phyloP scores from a whole-genome alignment of 1,284 basidiomycete genomes.

The Malassezia dermatis region DNA sequence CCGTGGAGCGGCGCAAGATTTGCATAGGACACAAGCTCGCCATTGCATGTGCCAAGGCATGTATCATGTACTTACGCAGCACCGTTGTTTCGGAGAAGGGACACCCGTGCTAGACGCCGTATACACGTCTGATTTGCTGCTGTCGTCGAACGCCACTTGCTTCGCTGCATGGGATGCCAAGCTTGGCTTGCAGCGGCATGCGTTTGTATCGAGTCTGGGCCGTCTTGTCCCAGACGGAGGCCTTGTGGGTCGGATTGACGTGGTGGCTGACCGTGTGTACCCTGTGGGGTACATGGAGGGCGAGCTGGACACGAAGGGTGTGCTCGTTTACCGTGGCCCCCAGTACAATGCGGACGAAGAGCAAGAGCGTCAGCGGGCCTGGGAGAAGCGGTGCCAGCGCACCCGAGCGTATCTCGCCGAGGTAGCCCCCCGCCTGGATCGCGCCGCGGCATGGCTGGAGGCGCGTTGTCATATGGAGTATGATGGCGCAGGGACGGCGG shows the following conservation, averaged over 20 bases:
- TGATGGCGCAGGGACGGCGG: neutral
- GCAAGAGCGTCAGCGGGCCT: constrained; percentile 55
- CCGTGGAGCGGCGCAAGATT: constrained; percentile 60
- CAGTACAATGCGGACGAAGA: constrained; percentile 54
- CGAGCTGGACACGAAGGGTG: constrained; percentile 18
- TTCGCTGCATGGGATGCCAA: constrained; percentile 76
- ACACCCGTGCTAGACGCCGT: constrained; percentile 74
- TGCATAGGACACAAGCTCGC: constrained; percentile 71
- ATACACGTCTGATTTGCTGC: constrained; percentile 56
- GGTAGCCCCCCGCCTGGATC: constrained; percentile 12
- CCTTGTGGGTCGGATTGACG: constrained; percentile 62
- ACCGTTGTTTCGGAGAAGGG: constrained; percentile 54
- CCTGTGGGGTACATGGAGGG: constrained; percentile 48
- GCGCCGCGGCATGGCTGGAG: constrained; percentile 14
- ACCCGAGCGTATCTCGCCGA: constrained; percentile 18
- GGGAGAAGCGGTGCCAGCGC: constrained; percentile 53
- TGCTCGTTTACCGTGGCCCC: neutral
- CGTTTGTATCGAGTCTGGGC: constrained; percentile 64
- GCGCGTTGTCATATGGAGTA: constrained; percentile 14
- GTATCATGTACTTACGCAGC: constrained; percentile 29
- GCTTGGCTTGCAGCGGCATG: constrained; percentile 61
- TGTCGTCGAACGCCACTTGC: constrained; percentile 74
- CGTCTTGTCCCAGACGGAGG: constrained; percentile 77
- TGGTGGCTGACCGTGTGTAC: constrained; percentile 60
- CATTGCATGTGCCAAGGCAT: constrained; percentile 66